Percentiles rank a stretch among this genome's conserved stretches.
phyloP scores from a whole-genome alignment of 805 yeast genomes.

The Candida sphagnicola region DNA sequence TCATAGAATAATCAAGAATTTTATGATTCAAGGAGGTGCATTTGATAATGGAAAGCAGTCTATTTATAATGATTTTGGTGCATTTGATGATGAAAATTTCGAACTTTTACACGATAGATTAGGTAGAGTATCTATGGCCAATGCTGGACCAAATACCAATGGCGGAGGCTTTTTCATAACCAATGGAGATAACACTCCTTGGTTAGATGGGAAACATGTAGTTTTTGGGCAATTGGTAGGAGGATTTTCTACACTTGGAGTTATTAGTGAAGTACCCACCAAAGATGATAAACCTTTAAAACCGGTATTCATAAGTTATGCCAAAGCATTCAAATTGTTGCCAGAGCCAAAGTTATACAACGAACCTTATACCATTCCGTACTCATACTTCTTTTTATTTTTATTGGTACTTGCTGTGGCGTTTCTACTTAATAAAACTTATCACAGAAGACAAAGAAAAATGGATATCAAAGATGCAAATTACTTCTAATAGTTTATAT shows the following conservation, averaged over 20 bases:
- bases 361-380: slow-evolving; percentile 3
- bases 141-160: slow-evolving; percentile 46
- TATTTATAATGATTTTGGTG: slow-evolving; percentile 39
- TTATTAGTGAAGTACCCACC: slow-evolving; percentile 11
- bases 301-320: slow-evolving; percentile 13
- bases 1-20: slow-evolving; percentile 33
- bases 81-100: slow-evolving; percentile 56
- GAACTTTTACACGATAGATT: slow-evolving; percentile 64
- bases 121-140: slow-evolving; percentile 89
- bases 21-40: slow-evolving; percentile 40
- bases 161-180: slow-evolving; percentile 46
- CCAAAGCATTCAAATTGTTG: slow-evolving; percentile 8
- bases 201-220: slow-evolving; percentile 87
- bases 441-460: slow-evolving; percentile 19
- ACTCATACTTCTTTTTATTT: slow-evolving; percentile 1
- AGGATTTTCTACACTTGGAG: slow-evolving; percentile 79
- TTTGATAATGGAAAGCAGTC: slow-evolving; percentile 65
- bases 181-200: slow-evolving; percentile 18
- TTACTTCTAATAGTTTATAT: slow-evolving; percentile 13
- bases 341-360: background rate
- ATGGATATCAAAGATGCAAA: slow-evolving; percentile 22
- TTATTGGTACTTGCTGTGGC: slow-evolving; percentile 6
- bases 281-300: slow-evolving; percentile 15
- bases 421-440: slow-evolving; percentile 11
- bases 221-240: slow-evolving; percentile 91